Percentiles rank a stretch among this genome's conserved stretches.
These are phyloP conservation scores for Tricholomella constricta DNA, from an alignment of 768 basidiomycete species.

Conservation along the genomic window DNA sequence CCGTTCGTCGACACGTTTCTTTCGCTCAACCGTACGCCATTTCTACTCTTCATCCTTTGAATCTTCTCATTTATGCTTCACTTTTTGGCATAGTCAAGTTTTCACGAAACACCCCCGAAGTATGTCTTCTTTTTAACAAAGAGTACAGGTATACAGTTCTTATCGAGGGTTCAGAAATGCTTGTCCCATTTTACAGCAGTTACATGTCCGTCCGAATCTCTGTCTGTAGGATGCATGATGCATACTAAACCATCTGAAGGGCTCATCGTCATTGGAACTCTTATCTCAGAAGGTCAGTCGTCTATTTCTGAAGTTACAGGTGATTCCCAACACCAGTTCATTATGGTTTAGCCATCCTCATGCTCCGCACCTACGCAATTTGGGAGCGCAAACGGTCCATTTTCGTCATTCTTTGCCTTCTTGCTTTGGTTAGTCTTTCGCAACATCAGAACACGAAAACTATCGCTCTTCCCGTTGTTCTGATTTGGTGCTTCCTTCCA, in stretches of 20 bases:
- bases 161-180: conserved; percentile 20
- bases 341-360: conserved; percentile 33
- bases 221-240: not conserved
- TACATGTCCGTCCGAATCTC: conserved; percentile 26
- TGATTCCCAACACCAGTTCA: not conserved
- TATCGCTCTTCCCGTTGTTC: too few species aligned
- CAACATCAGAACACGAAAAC: not conserved
- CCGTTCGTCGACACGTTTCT: conserved; percentile 41
- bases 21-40: conserved; percentile 30
- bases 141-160: not conserved
- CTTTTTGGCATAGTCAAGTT: conserved; percentile 7
- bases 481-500: not conserved
- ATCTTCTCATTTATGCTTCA: not conserved
- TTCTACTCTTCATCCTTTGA: not conserved
- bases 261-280: conserved; percentile 37
- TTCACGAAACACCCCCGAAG: conserved; percentile 7
- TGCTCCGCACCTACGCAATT: conserved; percentile 46
- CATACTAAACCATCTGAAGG: conserved; percentile 10
- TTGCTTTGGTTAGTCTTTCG: conserved; percentile 23
- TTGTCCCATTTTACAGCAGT: conserved; percentile 28
- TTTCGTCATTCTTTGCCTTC: conserved; percentile 29
- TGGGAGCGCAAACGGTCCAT: conserved; percentile 41
- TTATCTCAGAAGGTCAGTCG: conserved; percentile 37
- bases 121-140: not conserved
- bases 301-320: not conserved